phyloP scores from a whole-genome alignment of 345 rosid genomes.

The sweet orange (Citrus sinensis) region DNA sequence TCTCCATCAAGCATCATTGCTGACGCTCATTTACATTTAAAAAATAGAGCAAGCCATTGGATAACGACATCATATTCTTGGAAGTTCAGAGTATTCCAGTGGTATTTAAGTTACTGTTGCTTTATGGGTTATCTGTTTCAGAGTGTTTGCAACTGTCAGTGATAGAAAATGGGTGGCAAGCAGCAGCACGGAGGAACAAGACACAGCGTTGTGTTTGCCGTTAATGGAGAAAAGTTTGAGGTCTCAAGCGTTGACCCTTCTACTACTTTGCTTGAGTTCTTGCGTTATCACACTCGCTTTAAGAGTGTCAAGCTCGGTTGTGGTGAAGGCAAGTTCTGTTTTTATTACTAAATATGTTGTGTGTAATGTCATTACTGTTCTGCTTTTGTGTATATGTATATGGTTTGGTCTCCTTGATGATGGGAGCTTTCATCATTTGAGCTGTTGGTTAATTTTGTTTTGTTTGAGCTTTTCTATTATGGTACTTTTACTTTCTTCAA shows the following conservation, averaged over 20 bases:
- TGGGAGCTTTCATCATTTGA: neutral
- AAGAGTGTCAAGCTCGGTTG: conserved; percentile 87
- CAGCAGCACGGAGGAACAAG: neutral
- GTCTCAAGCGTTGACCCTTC: conserved; percentile 51
- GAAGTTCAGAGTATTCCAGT: too few species aligned
- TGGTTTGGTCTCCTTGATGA: too few species aligned
- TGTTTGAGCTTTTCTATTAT: neutral
- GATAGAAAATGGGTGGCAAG: neutral
- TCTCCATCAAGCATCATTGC: too few species aligned
- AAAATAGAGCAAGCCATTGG: too few species aligned
- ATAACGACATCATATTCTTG: too few species aligned
- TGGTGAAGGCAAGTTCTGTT: conserved; percentile 58
- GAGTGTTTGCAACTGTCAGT: neutral
- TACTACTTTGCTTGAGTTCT: conserved; percentile 80
- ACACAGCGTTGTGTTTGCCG: conserved; percentile 54
- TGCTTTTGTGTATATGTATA: neutral
- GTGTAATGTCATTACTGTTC: neutral
- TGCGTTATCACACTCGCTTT: conserved; percentile 61
- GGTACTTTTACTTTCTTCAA: neutral
- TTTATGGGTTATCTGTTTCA: neutral
- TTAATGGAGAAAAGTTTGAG: conserved; percentile 72
- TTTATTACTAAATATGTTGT: neutral
- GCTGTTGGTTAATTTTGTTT: too few species aligned
- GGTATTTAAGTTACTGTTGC: neutral
- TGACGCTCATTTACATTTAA: too few species aligned